A percentile compares a stretch with the other conserved stretches of the same genome.
These are phyloP conservation scores for Dothistroma septosporum DNA, from an alignment of 2,329 filamentous ascomycete genomes.

Conservation along the genomic window DNA sequence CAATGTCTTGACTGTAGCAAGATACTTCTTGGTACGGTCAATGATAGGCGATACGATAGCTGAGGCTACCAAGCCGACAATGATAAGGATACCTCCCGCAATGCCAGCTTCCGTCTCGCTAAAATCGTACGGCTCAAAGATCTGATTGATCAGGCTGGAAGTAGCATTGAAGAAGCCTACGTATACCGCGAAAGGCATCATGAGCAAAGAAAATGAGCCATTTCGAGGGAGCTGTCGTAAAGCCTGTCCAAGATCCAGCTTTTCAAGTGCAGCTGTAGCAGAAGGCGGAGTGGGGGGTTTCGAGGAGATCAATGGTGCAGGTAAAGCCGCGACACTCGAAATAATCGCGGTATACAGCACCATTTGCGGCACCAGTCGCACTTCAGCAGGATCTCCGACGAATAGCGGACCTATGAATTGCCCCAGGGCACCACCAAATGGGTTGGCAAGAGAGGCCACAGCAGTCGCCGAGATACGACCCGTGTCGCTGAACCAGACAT, in stretches of 20 bases:
- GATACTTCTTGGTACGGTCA: conserved; percentile 77
- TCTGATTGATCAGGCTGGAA: conserved; percentile 83
- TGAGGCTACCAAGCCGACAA: conserved; percentile 74
- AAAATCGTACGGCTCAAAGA: conserved; percentile 82
- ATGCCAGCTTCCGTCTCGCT: conserved; percentile 81
- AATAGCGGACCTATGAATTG: conserved; percentile 81
- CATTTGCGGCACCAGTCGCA: conserved; percentile 68
- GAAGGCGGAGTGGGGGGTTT: conserved; percentile 72
- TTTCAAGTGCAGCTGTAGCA: conserved; percentile 57
- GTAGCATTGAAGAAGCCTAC: conserved; percentile 92
- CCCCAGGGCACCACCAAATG: conserved; percentile 81
- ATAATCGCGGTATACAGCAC: conserved; percentile 54
- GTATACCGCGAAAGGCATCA: conserved; percentile 77
- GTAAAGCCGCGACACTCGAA: conserved; percentile 62
- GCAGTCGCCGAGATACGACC: conserved; percentile 87
- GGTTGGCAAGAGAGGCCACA: conserved; percentile 78
- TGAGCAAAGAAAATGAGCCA: conserved; percentile 72
- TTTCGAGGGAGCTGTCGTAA: conserved; percentile 50
- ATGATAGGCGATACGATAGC: conserved; percentile 77
- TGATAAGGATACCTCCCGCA: conserved; percentile 80
- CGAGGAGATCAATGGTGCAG: conserved; percentile 76
- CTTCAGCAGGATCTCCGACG: conserved; percentile 48
- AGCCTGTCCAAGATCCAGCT: conserved; percentile 51
- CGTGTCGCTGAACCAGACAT: conserved; percentile 85
- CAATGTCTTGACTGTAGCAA: conserved; percentile 66